Evolutionary conservation across 192 early-diverging fungal genomes (phyloP).

Genomic region (Podila verticillata): DNA sequence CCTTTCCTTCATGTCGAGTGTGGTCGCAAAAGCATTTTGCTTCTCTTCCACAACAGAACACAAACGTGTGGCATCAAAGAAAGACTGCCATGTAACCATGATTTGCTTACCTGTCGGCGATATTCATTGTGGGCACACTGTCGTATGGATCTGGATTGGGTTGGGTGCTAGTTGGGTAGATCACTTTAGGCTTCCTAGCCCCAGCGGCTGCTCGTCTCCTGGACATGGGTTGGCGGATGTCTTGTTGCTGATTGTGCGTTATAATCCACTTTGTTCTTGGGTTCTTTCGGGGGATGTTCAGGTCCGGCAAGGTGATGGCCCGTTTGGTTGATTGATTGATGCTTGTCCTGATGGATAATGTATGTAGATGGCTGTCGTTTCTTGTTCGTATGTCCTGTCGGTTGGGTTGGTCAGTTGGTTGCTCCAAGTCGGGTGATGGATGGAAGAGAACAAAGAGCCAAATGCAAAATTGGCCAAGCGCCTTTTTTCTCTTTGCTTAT

Average conservation of each 20-base stretch:
- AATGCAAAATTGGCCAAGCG: no score
- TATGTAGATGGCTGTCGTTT: no score
- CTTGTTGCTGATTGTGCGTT: no score
- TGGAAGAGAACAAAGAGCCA: no score
- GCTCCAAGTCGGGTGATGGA: no score
- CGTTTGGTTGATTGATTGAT: no score
- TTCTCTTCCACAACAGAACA: neutral
- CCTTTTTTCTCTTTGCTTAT: no score
- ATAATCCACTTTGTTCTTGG: neutral
- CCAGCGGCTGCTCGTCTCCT: slow-evolving; percentile 7
- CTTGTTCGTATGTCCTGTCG: no score
- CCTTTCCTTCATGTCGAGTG: neutral
- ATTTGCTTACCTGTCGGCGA: slow-evolving; percentile 35
- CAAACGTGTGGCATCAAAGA: neutral
- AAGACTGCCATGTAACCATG: neutral
- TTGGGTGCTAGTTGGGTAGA: slow-evolving; percentile 23
- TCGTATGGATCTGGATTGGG: slow-evolving; percentile 24
- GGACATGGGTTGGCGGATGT: neutral
- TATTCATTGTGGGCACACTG: slow-evolving; percentile 26
- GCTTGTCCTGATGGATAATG: no score
- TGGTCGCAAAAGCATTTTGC: neutral
- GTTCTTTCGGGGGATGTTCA: neutral
- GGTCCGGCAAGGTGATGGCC: no score
- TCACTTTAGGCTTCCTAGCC: slow-evolving; percentile 9
- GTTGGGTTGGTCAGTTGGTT: no score